Conservation (phyloP, 257 asterid genomes). For the Penstemon barbatus region DNA sequence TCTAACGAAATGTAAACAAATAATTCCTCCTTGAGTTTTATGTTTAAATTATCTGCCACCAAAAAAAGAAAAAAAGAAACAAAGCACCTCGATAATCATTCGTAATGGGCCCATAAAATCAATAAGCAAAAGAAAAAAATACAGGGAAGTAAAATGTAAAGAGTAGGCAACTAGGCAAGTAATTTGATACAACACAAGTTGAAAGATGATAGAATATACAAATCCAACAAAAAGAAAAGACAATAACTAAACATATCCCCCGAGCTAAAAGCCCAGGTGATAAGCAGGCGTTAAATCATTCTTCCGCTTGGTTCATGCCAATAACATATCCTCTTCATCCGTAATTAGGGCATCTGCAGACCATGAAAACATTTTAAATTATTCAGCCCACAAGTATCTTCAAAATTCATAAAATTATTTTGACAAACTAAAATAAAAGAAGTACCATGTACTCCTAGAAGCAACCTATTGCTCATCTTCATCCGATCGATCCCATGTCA, state of each 20-base stretch:
- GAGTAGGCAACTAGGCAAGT: no score
- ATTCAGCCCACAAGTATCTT: conserved; percentile 2
- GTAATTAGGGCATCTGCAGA: conserved; percentile 12
- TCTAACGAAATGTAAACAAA: no score
- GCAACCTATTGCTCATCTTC: conserved; percentile 37
- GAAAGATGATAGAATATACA: no score
- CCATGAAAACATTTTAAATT: not conserved
- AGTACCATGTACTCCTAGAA: conserved; percentile 20
- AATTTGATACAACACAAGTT: no score
- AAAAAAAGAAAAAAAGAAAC: no score
- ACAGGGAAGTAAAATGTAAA: no score
- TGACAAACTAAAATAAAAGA: not conserved
- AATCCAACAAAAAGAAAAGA: no score
- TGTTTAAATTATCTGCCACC: no score
- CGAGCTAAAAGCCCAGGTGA: not conserved
- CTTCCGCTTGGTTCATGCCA: conserved; percentile 1
- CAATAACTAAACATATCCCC: not conserved
- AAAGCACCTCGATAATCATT: no score
- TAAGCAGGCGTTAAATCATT: conserved; percentile 5
- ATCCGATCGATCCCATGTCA: conserved; percentile 48
- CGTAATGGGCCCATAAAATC: no score
- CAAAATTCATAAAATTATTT: conserved; percentile 9
- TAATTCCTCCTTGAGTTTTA: no score
- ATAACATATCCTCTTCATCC: conserved; percentile 19
- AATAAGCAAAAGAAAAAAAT: no score